Evolutionary conservation across 2,329 filamentous ascomycete species (phyloP).

Genomic region (Penicillium brevicompactum): DNA sequence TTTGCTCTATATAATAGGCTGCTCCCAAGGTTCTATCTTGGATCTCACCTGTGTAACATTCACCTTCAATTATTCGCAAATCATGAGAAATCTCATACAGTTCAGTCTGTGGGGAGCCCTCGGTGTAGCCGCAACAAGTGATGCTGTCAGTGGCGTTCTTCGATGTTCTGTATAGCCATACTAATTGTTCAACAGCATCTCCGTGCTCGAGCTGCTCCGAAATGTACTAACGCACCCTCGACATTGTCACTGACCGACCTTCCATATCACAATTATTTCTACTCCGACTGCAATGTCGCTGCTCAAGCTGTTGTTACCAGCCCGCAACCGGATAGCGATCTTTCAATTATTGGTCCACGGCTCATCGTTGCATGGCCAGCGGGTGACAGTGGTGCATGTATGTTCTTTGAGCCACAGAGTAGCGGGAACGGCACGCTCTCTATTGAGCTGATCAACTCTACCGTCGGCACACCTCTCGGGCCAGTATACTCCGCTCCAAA

Average conservation of each 20-base stretch:
- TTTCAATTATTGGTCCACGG: slow-evolving; percentile 59
- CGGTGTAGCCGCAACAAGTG: neutral
- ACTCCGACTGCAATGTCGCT: slow-evolving; percentile 63
- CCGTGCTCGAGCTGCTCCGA: neutral
- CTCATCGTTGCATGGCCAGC: slow-evolving; percentile 66
- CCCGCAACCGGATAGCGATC: slow-evolving; percentile 55
- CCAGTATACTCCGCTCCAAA: slow-evolving; percentile 44
- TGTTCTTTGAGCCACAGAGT: slow-evolving; percentile 59
- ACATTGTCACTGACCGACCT: slow-evolving; percentile 47
- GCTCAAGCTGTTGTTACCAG: slow-evolving; percentile 64
- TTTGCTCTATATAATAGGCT: neutral
- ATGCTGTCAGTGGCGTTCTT: neutral
- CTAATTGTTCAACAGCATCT: neutral
- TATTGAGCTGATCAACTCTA: slow-evolving; percentile 56
- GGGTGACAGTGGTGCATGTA: slow-evolving; percentile 63
- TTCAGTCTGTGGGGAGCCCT: neutral
- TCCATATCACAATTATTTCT: slow-evolving; percentile 67
- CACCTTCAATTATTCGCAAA: neutral
- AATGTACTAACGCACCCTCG: slow-evolving; percentile 12
- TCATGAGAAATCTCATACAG: neutral
- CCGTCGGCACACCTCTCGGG: slow-evolving; percentile 48
- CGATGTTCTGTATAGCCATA: neutral
- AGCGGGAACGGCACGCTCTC: slow-evolving; percentile 57
- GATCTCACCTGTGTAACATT: neutral
- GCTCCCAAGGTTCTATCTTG: neutral